Percentiles rank a stretch among this genome's conserved stretches.
These are phyloP conservation scores for Penicillium psychrosexuale DNA, from an alignment of 2,329 filamentous ascomycete genomes.

Conservation along the genomic window DNA sequence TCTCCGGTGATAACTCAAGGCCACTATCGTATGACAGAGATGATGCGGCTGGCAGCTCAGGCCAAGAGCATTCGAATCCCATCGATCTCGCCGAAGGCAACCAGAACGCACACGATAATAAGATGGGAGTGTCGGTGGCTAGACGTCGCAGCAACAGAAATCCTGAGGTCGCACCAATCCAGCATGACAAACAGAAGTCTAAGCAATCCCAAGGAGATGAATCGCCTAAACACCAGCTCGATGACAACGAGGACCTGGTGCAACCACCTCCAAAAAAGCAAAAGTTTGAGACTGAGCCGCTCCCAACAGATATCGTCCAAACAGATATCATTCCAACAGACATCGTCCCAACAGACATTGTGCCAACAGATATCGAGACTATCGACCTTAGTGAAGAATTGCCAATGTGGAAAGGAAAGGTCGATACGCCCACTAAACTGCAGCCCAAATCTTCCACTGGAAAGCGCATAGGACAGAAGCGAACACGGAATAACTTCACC, in stretches of 20 bases:
- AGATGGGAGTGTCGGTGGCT: background rate
- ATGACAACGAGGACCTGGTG: background rate
- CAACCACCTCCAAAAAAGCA: background rate
- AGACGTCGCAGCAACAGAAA: background rate
- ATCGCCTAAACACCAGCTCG: background rate
- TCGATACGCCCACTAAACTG: background rate
- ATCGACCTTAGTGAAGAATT: background rate
- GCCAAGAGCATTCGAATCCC: background rate
- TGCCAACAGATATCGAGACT: too few relatives aligned
- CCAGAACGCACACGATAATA: background rate
- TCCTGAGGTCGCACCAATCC: background rate
- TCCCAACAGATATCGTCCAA: background rate
- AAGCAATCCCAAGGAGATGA: background rate
- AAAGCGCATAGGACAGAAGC: background rate
- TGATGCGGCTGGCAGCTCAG: background rate
- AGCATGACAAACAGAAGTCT: background rate
- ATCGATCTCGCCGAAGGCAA: background rate
- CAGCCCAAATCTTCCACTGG: background rate
- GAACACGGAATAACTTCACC: slow-evolving; percentile 5
- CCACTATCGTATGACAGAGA: background rate
- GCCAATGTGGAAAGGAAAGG: background rate
- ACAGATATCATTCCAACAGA: too few relatives aligned
- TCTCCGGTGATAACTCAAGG: background rate
- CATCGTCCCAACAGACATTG: too few relatives aligned
- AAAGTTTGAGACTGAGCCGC: background rate